phyloP scores from a whole-genome alignment of 768 basidiomycete species.

The Royoungia palumana region DNA sequence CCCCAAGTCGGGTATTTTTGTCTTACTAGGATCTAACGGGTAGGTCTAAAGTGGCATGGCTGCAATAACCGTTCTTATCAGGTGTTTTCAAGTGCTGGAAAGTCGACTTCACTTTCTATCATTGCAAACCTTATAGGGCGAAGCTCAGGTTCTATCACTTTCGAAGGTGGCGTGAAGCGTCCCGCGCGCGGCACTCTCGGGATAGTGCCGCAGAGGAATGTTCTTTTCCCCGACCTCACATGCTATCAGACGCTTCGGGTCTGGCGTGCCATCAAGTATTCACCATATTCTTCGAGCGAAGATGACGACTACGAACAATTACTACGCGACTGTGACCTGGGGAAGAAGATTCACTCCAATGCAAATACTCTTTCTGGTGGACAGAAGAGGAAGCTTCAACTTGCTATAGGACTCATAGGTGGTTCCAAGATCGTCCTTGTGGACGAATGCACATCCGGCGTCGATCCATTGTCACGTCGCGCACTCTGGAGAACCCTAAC shows the following conservation, averaged over 20 bases:
- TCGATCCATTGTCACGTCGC: slow-evolving; percentile 76
- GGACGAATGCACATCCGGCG: slow-evolving; percentile 74
- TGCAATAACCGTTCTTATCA: neutral
- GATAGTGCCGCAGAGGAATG: slow-evolving; percentile 82
- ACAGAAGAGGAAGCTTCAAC: slow-evolving; percentile 78
- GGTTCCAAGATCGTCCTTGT: slow-evolving; percentile 68
- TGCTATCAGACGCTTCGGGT: slow-evolving; percentile 71
- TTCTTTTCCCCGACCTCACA: slow-evolving; percentile 71
- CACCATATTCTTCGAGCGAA: slow-evolving; percentile 34
- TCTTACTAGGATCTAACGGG: slow-evolving; percentile 74
- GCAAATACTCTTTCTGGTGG: slow-evolving; percentile 70
- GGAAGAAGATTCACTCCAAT: slow-evolving; percentile 63
- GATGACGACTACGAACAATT: slow-evolving; percentile 64
- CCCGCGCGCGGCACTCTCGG: slow-evolving; percentile 67
- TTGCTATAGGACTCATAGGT: slow-evolving; percentile 77
- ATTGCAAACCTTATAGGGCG: slow-evolving; percentile 60
- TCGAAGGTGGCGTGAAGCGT: slow-evolving; percentile 48
- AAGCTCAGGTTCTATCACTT: slow-evolving; percentile 54
- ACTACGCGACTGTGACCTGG: slow-evolving; percentile 68
- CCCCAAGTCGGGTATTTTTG: slow-evolving; percentile 72
- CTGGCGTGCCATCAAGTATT: slow-evolving; percentile 71
- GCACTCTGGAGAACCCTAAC: slow-evolving; percentile 76
- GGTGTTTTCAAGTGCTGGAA: slow-evolving; percentile 57
- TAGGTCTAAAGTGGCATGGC: slow-evolving; percentile 10
- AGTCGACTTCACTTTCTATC: slow-evolving; percentile 69